Evolutionary conservation across 805 yeast species (phyloP), one percentile per base, ranked within the genome.

Genomic region (Saccharomycopsis malanga): DNA sequence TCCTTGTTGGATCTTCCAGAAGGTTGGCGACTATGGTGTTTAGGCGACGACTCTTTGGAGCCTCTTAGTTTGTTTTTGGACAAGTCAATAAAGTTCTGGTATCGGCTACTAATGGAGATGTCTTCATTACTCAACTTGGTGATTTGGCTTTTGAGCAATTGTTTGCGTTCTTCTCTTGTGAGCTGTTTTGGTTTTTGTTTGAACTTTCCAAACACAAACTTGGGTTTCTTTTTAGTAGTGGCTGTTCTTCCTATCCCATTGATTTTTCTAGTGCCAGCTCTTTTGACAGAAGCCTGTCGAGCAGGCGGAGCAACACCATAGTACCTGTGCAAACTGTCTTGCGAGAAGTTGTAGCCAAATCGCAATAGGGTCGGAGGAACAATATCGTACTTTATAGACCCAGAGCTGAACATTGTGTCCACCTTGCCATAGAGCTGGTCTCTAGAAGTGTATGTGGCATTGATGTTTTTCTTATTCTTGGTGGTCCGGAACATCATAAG

Each of bases 21-120:
- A 5, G 6, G 22, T 18, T 37, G 34, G 24, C 44, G 21, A 7
- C 4, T 34, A 38, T 2, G 15, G 15, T 14, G 20, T 24, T 27
- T 24, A 21, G 23, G 14, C 15, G 27, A 39, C 12, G 5, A 4
- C 34, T 4, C 27, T 17, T 18, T 39, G 40, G 39, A 32, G 22
- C 24, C 24, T 22, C 34, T 15, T 20, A 17, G n/a, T 12, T 32
- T 44, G 7, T 38, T 25, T 10, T 21, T 29, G 6, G 24, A 20
- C 18, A 48, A 44, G 15, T 39, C 40, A 23, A 51, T 42, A 10
- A 51, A 45, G 21, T 44, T 48, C 29, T 48, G 24, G 44, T 35
- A 51, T 14, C 44, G 23, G 22, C 30, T 36, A 30, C 34, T 24
- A 12, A 41, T 25, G 43, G 30, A 46, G 9, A 42, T 42, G 10